Base-by-base conservation (phyloP, 2,329 filamentous ascomycete genomes). In the Esteya vermicola region DNA sequence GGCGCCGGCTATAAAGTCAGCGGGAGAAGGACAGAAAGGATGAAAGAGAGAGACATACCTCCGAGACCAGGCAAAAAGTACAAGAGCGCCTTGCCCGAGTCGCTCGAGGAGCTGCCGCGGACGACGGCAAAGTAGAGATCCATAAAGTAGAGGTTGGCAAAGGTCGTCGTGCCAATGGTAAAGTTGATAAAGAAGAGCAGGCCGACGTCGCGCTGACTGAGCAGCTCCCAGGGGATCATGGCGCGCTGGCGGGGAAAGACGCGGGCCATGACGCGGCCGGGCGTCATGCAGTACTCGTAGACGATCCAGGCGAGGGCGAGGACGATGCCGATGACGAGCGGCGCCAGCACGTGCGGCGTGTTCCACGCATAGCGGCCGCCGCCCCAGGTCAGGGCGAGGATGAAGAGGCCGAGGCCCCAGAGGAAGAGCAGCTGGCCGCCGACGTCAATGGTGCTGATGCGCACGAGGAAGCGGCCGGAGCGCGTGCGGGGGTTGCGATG, bases 101-200 rank as follows among this genome's bases (percentile, higher is more conserved):
- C 51, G 20, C 67, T 22, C 58, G 62, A 22, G 47, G 47, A 53
- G 45, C 70, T 71, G 6, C 62, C 65, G 54, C 73, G 59, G 4
- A 81, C 76, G 14, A 79, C 57, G 2, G 72, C 70, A 52, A 81
- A 82, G 54, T 81, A 83, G 16, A 81, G 66, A 14, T 72, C 73
- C 47, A 78, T 72, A 48, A 81, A 83, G 54, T 82, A 83, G 47
- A 81, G 71, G 1, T 77, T 70, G 57, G 58, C 20, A 46, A 62
- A 70, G 62, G 65, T 67, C 39, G 61, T 64, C 48, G 73, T 68
- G 4, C 78, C 78, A 0, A 69, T 68, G 4, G 67, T 63, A 49
- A 78, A 72, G 46, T 77, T 75, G 46, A 78, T 65, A 42, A 70
- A 68, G 44, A 74, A 69, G n/a, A 82, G 54, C n/a, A 81, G 59